These are phyloP conservation scores for Handroanthus guayacan DNA, from an alignment of 257 asterid genomes.

Conservation along the genomic window DNA sequence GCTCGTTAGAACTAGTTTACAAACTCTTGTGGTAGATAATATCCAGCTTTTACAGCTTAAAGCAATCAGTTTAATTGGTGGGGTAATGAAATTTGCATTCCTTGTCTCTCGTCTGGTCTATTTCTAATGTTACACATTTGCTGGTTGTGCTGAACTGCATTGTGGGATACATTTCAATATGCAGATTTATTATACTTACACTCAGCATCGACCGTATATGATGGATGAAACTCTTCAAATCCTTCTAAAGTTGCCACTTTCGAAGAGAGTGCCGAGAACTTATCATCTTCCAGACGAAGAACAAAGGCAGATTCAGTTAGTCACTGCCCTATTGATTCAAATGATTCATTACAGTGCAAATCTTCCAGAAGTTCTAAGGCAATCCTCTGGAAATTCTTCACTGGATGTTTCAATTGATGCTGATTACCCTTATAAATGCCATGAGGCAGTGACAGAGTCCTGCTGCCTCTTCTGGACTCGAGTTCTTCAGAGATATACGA, in stretches of 20 bases:
- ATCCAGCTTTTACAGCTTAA: conserved; percentile 93
- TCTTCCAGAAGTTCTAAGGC: conserved; percentile 84
- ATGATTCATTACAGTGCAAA: conserved; percentile 90
- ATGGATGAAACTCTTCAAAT: conserved; percentile 96
- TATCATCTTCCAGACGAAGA: conserved; percentile 99
- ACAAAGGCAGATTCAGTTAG: conserved; percentile 91
- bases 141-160: conserved; percentile 39
- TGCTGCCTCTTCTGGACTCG: conserved; percentile 99
- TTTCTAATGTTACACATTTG: conserved; percentile 31
- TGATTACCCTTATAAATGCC: conserved; percentile 83
- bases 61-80: conserved; percentile 90
- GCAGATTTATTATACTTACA: conserved; percentile 80
- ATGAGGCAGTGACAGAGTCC: conserved; percentile 87
- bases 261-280: conserved; percentile 87
- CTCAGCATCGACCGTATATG: conserved; percentile 82
- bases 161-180: conserved; percentile 24
- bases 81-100: conserved; percentile 64
- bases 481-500: conserved; percentile 91
- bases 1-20: conserved; percentile 88
- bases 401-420: conserved; percentile 72
- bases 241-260: conserved; percentile 85
- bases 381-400: conserved; percentile 62
- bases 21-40: conserved; percentile 89
- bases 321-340: conserved; percentile 85
- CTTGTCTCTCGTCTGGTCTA: conserved; percentile 39